Evolutionary conservation across 2,329 filamentous ascomycete genomes (phyloP), one percentile per base, ranked within the genome.

Genomic region (Leptosphaerulina australis): DNA sequence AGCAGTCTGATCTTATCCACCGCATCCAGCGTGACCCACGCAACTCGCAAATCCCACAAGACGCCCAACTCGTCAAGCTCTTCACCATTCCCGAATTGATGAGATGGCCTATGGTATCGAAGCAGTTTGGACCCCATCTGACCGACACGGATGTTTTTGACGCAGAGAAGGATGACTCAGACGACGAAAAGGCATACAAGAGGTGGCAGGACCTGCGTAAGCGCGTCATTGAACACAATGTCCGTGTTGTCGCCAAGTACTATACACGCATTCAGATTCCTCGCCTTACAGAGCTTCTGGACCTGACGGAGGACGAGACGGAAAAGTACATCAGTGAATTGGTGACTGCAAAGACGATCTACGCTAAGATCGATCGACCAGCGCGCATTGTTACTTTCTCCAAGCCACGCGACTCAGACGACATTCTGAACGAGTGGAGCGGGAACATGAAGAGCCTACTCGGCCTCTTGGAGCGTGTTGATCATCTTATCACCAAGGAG

Each of bases 271-370:
- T 99, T 70, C 88, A 91, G 73, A 94, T 97, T 83, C 85, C 87
- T 59, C 90, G 94, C 25, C 81, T 99, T 55, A 96, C 91, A 6
- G 83, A 94, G 74, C 84, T 99, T 22, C 85, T 99, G 48, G 94
- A 99, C 71, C 81, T 99, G 60, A 88, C 88, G 1, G 91, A 96
- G 72, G 91, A 96, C 53, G 94, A 99, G 80, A 97, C 94, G 8
- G 94, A 99, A 78, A 96, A 96, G 81, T 97, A 97, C 79, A 96
- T 99, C 68, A 96, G 90, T 73, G 91, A 99, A 66, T 81, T 99
- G 54, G 94, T 99, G 39, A 97, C 92, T 31, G 91, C 90, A 60
- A 97, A 97, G 85, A 99, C 94, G 6, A 93, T 99, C 57, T 96
- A 94, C 68, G 94, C 94, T 56, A 95, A 96, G 77, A 99, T 99